Base-by-base conservation (phyloP, 345 rosid species). In the Corchorus olitorius region DNA sequence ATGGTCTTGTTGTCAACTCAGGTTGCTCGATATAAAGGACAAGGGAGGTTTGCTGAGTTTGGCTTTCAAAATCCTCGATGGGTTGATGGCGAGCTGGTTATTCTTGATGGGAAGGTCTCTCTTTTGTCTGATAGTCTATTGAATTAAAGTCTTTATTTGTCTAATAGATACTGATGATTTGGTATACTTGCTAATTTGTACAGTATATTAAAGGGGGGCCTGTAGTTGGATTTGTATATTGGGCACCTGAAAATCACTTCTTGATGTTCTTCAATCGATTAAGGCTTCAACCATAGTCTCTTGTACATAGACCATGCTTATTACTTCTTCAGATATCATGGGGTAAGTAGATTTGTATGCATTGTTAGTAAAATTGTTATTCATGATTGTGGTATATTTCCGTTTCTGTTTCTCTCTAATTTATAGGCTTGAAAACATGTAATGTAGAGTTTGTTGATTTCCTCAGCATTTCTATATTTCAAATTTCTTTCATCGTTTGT, bases 11-110 rank as follows among this genome's bases (percentile, higher is more conserved):
- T 70, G 76, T 56, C 7, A 14, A 50, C 49, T 46, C 78, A 95
- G 99, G 83, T 95, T 84, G 98, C 97, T 83, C 86, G 98, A 78
- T 95, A 95, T 82, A 92, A 82, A 88, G 99, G 98, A 68, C 97
- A 95, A 81, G 99, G 98, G 73, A 88, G 97, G 87, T 93, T 95
- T 71, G 94, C 98, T 60, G 98, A 92, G 70, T 94, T 92, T 39
- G 99, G 99, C 65, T 93, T 86, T 79, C 89, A 75, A 74, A 92
- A 90, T 76, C 97, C 97, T 34, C 86, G 92, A 82, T 95, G 99
- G 99, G 98, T 95, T 82, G 98, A 95, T 35, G 99, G 99, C 34
- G 98, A 95, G 89, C 93, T 95, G 78, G 94, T 95, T 78, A 88
- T 95, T 85, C 89, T 93, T 52, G 98, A 93, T 56, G 98, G 99